Conservation (phyloP, 202 grass and related monocot genomes). For the Zizania palustris region DNA sequence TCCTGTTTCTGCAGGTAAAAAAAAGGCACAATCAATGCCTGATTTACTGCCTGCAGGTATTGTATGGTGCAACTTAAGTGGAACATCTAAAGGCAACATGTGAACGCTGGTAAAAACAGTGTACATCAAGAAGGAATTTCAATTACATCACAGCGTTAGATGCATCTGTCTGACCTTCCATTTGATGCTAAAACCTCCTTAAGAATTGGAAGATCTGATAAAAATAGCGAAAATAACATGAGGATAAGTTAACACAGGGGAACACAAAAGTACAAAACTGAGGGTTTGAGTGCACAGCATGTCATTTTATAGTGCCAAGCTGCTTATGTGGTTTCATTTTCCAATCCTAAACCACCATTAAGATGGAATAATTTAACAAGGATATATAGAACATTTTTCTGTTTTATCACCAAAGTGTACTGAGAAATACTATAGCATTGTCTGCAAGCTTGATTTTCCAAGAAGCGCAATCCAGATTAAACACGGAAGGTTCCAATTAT, state of each 20-base stretch:
- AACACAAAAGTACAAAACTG: background rate
- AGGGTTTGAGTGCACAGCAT: background rate
- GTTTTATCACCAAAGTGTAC: background rate
- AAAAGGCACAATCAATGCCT: background rate
- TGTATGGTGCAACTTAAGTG: background rate
- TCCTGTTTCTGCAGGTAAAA: slow-evolving; percentile 72
- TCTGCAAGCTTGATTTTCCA: background rate
- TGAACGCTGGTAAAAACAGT: slow-evolving; percentile 6
- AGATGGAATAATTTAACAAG: background rate
- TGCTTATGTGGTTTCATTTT: background rate
- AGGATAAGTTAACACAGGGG: background rate
- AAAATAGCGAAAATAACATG: slow-evolving; percentile 31
- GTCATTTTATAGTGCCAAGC: background rate
- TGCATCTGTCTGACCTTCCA: slow-evolving; percentile 69
- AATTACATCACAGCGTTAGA: slow-evolving; percentile 6
- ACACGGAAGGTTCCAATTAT: background rate
- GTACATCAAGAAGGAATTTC: slow-evolving; percentile 11
- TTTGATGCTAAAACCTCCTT: slow-evolving; percentile 75
- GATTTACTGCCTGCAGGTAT: background rate
- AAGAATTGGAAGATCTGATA: slow-evolving; percentile 70
- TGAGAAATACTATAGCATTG: background rate
- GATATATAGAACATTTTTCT: too few relatives aligned
- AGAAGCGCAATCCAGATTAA: background rate
- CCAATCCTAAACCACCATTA: background rate
- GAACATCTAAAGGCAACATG: background rate